phyloP scores from a whole-genome alignment of 2,329 filamentous ascomycete species.

The Aureobasidium subglaciale region DNA sequence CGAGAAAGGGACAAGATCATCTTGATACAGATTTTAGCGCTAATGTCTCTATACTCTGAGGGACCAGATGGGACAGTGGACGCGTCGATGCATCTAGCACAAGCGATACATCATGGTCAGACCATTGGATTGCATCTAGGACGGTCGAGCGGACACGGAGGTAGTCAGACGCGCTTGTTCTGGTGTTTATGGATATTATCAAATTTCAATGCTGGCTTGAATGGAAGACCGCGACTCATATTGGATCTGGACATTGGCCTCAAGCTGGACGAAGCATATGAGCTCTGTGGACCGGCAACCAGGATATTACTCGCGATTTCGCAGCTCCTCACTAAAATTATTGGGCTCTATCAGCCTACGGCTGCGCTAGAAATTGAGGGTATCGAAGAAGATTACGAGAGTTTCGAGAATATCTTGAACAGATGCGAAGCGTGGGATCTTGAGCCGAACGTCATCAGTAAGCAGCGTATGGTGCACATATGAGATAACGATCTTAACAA shows the following conservation, averaged over 20 bases:
- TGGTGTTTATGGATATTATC: constrained; percentile 46
- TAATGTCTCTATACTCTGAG: constrained; percentile 42
- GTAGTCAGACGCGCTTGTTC: constrained; percentile 53
- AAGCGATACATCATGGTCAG: constrained; percentile 45
- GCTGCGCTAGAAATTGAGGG: constrained; percentile 35
- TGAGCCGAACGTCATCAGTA: constrained; percentile 32
- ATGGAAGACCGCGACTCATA: constrained; percentile 42
- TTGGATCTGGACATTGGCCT: constrained; percentile 32
- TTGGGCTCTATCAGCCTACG: constrained; percentile 40
- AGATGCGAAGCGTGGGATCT: constrained; percentile 32
- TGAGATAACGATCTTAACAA: constrained; percentile 19
- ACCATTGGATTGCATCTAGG: constrained; percentile 47
- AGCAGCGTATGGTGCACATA: neutral
- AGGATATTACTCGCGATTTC: constrained; percentile 42
- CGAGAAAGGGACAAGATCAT: constrained; percentile 39
- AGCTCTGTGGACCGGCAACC: constrained; percentile 34
- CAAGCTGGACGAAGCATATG: constrained; percentile 8
- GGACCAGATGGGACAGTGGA: constrained; percentile 34
- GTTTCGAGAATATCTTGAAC: constrained; percentile 39
- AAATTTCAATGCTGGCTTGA: constrained; percentile 41
- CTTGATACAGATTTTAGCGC: constrained; percentile 40
- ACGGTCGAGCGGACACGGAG: constrained; percentile 52
- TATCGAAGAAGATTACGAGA: constrained; percentile 42
- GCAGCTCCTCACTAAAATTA: constrained; percentile 40
- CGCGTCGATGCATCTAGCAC: constrained; percentile 43